Percentiles rank a stretch among this genome's conserved stretches.
These are phyloP conservation scores for Haematococcus sp. DNA, from an alignment of 139 green algal species.

Conservation along the genomic window DNA sequence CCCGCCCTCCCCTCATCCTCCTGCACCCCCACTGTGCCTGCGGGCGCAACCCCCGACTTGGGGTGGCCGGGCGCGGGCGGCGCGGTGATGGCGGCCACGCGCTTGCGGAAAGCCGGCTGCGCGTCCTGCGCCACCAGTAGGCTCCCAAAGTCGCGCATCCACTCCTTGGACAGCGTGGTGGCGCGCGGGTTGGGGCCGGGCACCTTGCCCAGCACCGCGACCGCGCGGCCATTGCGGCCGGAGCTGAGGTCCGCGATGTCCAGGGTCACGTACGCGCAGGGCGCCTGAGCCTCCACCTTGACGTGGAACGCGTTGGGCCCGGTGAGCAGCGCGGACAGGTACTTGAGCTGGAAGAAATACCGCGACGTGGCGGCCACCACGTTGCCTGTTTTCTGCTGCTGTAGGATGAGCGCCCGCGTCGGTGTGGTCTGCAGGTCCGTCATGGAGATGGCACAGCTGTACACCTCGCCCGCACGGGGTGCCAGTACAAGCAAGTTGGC, in stretches of 20 bases:
- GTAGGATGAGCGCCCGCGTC: neutral
- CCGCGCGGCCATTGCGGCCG: neutral
- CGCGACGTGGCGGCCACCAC: neutral
- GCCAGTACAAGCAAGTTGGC: neutral
- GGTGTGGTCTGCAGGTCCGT: neutral
- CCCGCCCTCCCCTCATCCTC: neutral
- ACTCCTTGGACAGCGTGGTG: neutral
- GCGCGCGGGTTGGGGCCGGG: neutral
- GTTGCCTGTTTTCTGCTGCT: neutral
- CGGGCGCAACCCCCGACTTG: neutral
- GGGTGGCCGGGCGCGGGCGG: neutral
- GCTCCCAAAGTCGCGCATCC: neutral
- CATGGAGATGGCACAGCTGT: slow-evolving; percentile 2
- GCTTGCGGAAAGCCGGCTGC: neutral
- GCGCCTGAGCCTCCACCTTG: slow-evolving; percentile 6
- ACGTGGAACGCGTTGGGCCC: neutral
- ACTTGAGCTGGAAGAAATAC: neutral
- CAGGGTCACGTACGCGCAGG: neutral
- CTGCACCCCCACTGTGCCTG: neutral
- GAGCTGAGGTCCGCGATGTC: slow-evolving; percentile 3
- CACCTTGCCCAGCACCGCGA: neutral
- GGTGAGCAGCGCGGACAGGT: neutral
- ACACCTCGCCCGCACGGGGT: neutral
- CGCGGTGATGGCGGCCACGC: neutral
- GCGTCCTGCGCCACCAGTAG: neutral